Evolutionary conservation across 192 early-diverging fungal species (phyloP).

Genomic region (Borealophlyctis nickersoniae): DNA sequence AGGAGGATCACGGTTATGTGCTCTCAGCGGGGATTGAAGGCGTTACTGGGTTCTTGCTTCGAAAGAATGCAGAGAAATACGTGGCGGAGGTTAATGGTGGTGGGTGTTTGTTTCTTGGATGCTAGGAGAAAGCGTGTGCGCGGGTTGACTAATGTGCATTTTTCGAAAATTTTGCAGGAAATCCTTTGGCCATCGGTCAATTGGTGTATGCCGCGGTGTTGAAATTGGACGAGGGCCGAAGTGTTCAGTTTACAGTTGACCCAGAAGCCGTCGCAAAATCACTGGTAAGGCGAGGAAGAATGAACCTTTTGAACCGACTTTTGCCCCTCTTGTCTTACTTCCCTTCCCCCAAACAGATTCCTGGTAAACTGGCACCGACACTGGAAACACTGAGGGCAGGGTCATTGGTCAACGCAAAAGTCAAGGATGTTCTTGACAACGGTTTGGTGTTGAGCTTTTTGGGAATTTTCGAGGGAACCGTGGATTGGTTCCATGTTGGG

Average conservation of each 20-base stretch:
- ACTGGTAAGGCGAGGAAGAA: constrained; percentile 26
- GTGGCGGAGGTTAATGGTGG: constrained; percentile 24
- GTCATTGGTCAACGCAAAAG: constrained; percentile 61
- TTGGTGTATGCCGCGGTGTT: constrained; percentile 65
- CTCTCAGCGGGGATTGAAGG: constrained; percentile 69
- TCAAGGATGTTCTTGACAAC: constrained; percentile 59
- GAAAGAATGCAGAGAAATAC: constrained; percentile 51
- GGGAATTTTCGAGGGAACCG: constrained; percentile 77
- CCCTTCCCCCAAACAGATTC: constrained; percentile 22
- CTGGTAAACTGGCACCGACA: constrained; percentile 50
- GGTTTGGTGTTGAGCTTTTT: constrained; percentile 74
- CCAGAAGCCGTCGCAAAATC: constrained; percentile 52
- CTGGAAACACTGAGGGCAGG: constrained; percentile 82
- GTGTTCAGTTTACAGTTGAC: constrained; percentile 65
- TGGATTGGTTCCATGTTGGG: constrained; percentile 57
- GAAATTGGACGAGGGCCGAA: constrained; percentile 57
- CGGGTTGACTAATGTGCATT: no score
- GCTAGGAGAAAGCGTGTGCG: no score
- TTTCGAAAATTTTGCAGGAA: no score
- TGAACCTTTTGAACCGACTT: neutral
- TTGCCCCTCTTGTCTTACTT: neutral
- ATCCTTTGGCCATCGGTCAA: constrained; percentile 69
- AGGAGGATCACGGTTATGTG: constrained; percentile 93
- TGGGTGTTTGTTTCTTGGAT: no score
- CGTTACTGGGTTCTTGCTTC: constrained; percentile 71